Base-by-base conservation (phyloP, 148 eudicot genomes). In the Rhododendron simsii region DNA sequence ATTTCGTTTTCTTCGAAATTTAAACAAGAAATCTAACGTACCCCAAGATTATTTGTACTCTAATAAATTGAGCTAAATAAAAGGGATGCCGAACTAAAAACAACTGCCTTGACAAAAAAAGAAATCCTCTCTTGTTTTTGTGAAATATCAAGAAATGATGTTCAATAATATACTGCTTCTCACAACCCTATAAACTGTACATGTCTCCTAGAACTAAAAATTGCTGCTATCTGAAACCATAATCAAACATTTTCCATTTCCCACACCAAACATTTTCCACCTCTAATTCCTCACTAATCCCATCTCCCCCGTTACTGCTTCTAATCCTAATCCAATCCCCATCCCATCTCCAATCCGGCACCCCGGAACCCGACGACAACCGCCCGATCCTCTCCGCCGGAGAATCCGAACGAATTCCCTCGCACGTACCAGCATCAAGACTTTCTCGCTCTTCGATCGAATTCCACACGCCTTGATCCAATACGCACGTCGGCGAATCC, bases 241-340 rank as follows among this genome's bases (percentile, higher is more conserved):
- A 65, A 10, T 65, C 73, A 65, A 23, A 6, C 7, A 67, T 8
- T 7, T 63, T 30, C 71, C 30, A 23, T 7, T 63, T 28, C 69
- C 69, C 69, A 7, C 69, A 12, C 71, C 30, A 7, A n/a, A 9
- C 30, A 63, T 8, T n/a, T 65, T 65, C 67, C 67, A 18, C 65
- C 65, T 18, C 73, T n/a, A 63, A 63, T n/a, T 63, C 71, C 2
- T 26, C 1, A 26, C 74, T 67, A 67, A 28, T 67, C 74, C 35
- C 35, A 67, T 11, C 35, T 28, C 10, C 76, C 39, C 14, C 2
- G 4, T 84, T 82, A 45, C 50, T 85, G 83, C 89, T 81, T 80
- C 98, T 92, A 14, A 93, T 93, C 11, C 89, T 89, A 33, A 92
- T 79, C 98, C 96, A 95, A 78, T 87, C 92, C 21, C 89, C 93